phyloP scores from a whole-genome alignment of 139 green algal species.

The Tetradesmus lagerheimii region DNA sequence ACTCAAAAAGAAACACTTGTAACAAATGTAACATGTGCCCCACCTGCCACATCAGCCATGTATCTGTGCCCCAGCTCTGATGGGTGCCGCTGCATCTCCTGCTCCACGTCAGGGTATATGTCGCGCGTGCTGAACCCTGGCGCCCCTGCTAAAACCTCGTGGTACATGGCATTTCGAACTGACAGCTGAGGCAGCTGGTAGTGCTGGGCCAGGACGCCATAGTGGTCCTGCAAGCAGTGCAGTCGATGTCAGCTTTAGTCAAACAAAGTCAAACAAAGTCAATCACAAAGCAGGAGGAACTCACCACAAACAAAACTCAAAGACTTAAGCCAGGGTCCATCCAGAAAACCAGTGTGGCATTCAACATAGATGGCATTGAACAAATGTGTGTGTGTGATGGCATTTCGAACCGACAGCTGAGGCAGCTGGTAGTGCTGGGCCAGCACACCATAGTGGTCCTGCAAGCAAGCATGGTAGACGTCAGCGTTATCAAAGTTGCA shows the following conservation, averaged over 20 bases:
- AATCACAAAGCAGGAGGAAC: too few species aligned
- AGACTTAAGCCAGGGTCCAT: too few species aligned
- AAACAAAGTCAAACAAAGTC: too few species aligned
- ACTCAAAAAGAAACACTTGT: too few species aligned
- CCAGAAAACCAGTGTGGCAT: too few species aligned
- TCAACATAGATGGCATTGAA: too few species aligned
- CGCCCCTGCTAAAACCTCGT: not conserved
- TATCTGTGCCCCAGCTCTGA: not conserved
- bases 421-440: slow-evolving; percentile 1
- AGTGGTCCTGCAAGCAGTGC: not conserved
- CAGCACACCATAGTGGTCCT: slow-evolving; percentile 11
- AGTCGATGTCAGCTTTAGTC: too few species aligned
- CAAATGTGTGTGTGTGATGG: too few species aligned
- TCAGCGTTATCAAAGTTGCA: too few species aligned
- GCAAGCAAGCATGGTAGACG: too few species aligned
- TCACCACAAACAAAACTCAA: too few species aligned
- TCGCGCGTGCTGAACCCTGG: not conserved
- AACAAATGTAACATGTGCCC: too few species aligned
- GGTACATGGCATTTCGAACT: not conserved
- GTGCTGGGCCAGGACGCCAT: not conserved
- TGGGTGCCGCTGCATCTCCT: slow-evolving; percentile 5
- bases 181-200: not conserved
- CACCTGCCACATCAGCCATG: not conserved
- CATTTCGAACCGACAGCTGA: not conserved
- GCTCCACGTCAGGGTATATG: not conserved